These are phyloP conservation scores for Cucurbita maxima DNA, from an alignment of 306 rosid species.

Conservation along the genomic window DNA sequence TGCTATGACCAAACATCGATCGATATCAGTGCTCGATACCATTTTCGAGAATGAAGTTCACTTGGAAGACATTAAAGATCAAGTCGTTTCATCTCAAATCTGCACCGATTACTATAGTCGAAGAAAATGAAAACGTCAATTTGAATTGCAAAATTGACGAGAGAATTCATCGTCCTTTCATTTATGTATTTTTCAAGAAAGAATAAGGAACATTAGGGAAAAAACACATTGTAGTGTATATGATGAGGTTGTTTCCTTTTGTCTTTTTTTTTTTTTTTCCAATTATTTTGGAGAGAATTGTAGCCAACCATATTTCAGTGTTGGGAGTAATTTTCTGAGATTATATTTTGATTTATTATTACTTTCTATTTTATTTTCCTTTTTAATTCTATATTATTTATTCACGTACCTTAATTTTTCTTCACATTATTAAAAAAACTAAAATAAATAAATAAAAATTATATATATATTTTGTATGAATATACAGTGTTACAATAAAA, in stretches of 20 bases:
- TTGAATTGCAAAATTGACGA: neutral
- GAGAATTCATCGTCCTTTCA: too few relatives aligned
- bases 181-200: neutral
- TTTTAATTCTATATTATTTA: too few relatives aligned
- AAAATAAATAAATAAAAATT: too few relatives aligned
- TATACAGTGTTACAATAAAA: neutral
- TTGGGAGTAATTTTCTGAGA: neutral
- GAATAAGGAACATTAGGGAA: neutral
- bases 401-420: too few relatives aligned
- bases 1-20: neutral
- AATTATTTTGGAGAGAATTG: neutral
- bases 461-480: neutral
- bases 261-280: neutral
- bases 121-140: neutral
- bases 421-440: too few relatives aligned
- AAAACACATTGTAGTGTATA: neutral
- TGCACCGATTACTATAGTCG: neutral
- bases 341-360: neutral
- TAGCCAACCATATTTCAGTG: neutral
- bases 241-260: neutral
- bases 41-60: conserved; percentile 5
- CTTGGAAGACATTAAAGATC: neutral
- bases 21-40: neutral
- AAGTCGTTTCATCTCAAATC: neutral
- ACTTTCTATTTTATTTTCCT: neutral